These are phyloP conservation scores for Cylindrodendrum hubeiense DNA, from an alignment of 2,329 filamentous ascomycete species.

Conservation along the genomic window DNA sequence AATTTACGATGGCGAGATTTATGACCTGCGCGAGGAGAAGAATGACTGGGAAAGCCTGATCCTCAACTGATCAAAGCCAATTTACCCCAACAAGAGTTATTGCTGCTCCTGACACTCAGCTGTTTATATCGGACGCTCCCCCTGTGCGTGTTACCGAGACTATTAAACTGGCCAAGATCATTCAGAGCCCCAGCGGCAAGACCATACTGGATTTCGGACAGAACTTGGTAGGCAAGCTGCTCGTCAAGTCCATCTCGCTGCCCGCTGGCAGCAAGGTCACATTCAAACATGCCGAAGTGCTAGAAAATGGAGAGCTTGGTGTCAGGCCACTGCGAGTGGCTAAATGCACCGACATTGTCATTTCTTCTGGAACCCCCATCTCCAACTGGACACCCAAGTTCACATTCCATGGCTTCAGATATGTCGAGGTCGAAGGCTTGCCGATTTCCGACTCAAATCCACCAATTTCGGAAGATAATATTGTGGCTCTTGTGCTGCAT, in stretches of 20 bases:
- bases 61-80: too few species aligned
- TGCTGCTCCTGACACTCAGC: too few species aligned
- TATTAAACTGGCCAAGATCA: too few species aligned
- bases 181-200: slow-evolving; percentile 54
- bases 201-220: slow-evolving; percentile 66
- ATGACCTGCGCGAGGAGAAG: too few species aligned
- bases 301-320: slow-evolving; percentile 52
- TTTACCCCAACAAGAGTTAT: too few species aligned
- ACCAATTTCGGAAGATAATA: slow-evolving; percentile 36
- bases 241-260: not conserved
- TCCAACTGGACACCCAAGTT: slow-evolving; percentile 61
- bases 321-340: slow-evolving; percentile 55
- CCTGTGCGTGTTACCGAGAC: too few species aligned
- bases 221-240: slow-evolving; percentile 58
- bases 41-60: too few species aligned
- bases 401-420: slow-evolving; percentile 68
- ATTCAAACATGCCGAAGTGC: slow-evolving; percentile 63
- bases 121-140: too few species aligned
- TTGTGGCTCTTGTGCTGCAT: slow-evolving; percentile 56
- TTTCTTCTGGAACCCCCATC: slow-evolving; percentile 44
- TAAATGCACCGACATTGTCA: slow-evolving; percentile 55
- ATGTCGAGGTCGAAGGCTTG: slow-evolving; percentile 60
- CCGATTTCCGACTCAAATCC: not conserved
- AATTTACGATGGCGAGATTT: slow-evolving; percentile 31
- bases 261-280: not conserved